Evolutionary conservation across 1,284 basidiomycete genomes (phyloP).

Genomic region (Pseudomicrostroma phylloplanum): DNA sequence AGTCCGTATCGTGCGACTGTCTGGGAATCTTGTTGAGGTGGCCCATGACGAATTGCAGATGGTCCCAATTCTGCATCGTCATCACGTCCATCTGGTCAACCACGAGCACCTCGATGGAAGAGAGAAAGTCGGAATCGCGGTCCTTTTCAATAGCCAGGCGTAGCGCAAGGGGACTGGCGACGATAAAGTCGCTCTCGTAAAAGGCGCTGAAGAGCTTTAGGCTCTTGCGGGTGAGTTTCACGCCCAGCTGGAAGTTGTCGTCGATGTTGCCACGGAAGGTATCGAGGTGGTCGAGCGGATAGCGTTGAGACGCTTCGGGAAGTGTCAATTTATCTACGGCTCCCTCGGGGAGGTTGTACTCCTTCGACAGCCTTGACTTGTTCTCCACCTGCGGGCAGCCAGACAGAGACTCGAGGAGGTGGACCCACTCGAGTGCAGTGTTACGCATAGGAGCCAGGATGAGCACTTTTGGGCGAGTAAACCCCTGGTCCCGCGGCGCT

Average conservation of each 20-base stretch:
- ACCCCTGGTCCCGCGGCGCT: slow-evolving; percentile 77
- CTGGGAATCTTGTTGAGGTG: slow-evolving; percentile 82
- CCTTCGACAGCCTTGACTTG: slow-evolving; percentile 68
- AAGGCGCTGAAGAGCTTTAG: slow-evolving; percentile 81
- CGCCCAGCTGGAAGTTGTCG: slow-evolving; percentile 84
- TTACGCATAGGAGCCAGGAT: slow-evolving; percentile 88
- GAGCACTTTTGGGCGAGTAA: slow-evolving; percentile 89
- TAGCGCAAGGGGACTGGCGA: slow-evolving; percentile 87
- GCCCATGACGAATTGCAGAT: slow-evolving; percentile 80
- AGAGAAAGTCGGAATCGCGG: slow-evolving; percentile 80
- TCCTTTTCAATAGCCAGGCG: slow-evolving; percentile 91
- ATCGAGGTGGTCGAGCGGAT: slow-evolving; percentile 82
- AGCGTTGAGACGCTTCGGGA: slow-evolving; percentile 57
- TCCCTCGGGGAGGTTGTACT: slow-evolving; percentile 75
- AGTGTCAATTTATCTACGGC: slow-evolving; percentile 72
- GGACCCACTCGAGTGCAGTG: slow-evolving; percentile 69
- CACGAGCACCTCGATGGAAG: slow-evolving; percentile 87
- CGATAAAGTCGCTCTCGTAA: slow-evolving; percentile 81
- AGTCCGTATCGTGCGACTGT: slow-evolving; percentile 86
- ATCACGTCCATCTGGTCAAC: slow-evolving; percentile 88
- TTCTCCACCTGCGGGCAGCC: slow-evolving; percentile 55
- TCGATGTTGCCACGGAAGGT: slow-evolving; percentile 96
- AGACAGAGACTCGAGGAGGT: slow-evolving; percentile 26
- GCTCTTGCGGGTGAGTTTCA: slow-evolving; percentile 85
- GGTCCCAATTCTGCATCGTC: slow-evolving; percentile 99